Evolutionary conservation across 2,329 filamentous ascomycete species (phyloP).

Genomic region (Nothophoma quercina): DNA sequence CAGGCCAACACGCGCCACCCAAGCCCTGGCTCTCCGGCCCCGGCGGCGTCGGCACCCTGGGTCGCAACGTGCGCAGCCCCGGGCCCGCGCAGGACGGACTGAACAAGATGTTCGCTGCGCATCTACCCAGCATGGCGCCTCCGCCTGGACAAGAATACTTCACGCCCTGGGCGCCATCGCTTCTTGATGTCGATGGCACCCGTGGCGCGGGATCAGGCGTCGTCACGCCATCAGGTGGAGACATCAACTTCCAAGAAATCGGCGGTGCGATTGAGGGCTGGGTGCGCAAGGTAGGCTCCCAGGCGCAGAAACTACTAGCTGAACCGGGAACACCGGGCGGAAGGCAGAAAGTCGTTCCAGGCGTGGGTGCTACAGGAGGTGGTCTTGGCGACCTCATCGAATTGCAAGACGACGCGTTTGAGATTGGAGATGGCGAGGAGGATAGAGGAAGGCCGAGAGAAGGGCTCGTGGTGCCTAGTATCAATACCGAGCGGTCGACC

Average conservation of each 20-base stretch:
- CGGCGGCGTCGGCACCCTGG: constrained; percentile 86
- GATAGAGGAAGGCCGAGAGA: constrained; percentile 31
- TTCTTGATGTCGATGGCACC: constrained; percentile 40
- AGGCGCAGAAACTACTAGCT: constrained; percentile 55
- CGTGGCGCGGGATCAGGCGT: constrained; percentile 42
- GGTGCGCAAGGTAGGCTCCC: constrained; percentile 81
- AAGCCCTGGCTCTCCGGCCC: constrained; percentile 74
- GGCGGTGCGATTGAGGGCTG: constrained; percentile 89
- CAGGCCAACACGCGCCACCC: constrained; percentile 29
- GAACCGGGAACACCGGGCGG: constrained; percentile 42
- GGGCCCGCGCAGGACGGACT: constrained; percentile 86
- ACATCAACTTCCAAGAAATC: constrained; percentile 74
- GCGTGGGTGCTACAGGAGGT: constrained; percentile 53
- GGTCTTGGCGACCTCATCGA: constrained; percentile 73
- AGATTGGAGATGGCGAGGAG: constrained; percentile 46
- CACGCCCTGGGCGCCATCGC: constrained; percentile 49
- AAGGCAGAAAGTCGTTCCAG: constrained; percentile 43
- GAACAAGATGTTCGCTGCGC: constrained; percentile 83
- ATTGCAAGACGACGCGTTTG: constrained; percentile 66
- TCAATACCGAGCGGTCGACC: constrained; percentile 14
- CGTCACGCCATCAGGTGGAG: constrained; percentile 39
- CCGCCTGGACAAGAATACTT: constrained; percentile 64
- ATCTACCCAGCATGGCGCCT: constrained; percentile 77
- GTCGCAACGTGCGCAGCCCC: constrained; percentile 72
- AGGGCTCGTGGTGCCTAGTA: constrained; percentile 13